phyloP scores from a whole-genome alignment of 2,329 filamentous ascomycete species.

The Zasmidium angulare region DNA sequence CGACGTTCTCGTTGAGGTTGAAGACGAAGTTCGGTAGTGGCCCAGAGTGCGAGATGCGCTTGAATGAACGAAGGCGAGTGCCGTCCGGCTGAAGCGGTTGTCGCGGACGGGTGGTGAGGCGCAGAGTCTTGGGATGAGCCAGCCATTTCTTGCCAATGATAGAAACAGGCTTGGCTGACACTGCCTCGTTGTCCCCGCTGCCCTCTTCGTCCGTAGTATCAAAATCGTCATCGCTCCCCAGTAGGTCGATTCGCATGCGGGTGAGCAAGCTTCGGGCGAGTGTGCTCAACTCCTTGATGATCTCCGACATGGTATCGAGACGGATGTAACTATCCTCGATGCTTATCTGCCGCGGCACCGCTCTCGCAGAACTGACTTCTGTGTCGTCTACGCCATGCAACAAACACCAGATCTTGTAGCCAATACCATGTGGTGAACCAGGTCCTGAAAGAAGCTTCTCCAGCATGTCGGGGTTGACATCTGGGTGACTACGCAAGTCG shows the following conservation, averaged over 20 bases:
- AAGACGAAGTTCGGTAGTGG: constrained; percentile 75
- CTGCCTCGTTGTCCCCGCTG: constrained; percentile 20
- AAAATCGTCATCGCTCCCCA: constrained; percentile 51
- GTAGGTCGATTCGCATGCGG: constrained; percentile 76
- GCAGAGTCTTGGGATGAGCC: constrained; percentile 76
- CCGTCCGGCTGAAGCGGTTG: constrained; percentile 54
- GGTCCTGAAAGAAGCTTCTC: constrained; percentile 69
- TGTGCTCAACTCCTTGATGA: constrained; percentile 66
- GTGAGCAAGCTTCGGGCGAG: constrained; percentile 70
- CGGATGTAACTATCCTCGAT: constrained; percentile 89
- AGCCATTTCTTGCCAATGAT: constrained; percentile 59
- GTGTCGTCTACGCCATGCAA: constrained; percentile 77
- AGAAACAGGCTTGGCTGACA: constrained; percentile 1
- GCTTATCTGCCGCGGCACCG: constrained; percentile 82
- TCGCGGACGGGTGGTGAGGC: constrained; percentile 72
- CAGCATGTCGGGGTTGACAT: constrained; percentile 63
- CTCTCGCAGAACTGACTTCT: constrained; percentile 69
- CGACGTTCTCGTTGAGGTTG: constrained; percentile 57
- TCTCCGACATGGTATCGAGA: constrained; percentile 63
- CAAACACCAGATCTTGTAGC: constrained; percentile 70
- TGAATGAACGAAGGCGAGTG: constrained; percentile 59
- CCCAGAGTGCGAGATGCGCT: constrained; percentile 72
- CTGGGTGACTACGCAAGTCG: constrained; percentile 62
- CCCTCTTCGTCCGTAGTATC: constrained; percentile 26
- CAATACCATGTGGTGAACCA: constrained; percentile 70